A percentile compares a stretch with the other conserved stretches of the same genome.
Conservation (phyloP, 2,329 filamentous ascomycete species). For the Ophiostoma perfectum region DNA sequence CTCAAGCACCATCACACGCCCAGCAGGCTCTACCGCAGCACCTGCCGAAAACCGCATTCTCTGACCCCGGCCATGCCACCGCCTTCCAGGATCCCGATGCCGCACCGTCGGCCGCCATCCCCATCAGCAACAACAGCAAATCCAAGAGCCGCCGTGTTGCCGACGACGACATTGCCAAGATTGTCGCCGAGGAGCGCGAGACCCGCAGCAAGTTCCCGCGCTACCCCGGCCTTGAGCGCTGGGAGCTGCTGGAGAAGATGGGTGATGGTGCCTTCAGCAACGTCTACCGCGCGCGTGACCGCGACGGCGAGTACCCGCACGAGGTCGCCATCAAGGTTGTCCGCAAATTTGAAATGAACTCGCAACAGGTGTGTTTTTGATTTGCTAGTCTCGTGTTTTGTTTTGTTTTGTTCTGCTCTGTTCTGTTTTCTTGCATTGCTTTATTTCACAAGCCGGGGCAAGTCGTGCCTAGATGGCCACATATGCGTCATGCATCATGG, state of each 20-base stretch:
- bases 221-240: conserved; percentile 81
- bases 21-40: conserved; percentile 36
- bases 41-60: conserved; percentile 30
- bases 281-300: conserved; percentile 83
- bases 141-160: conserved; percentile 41
- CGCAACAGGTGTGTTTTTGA: conserved; percentile 77
- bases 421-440: background rate
- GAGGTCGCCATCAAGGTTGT: conserved; percentile 98
- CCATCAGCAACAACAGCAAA: conserved; percentile 33
- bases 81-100: conserved; percentile 9
- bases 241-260: conserved; percentile 91
- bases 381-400: conserved; percentile 11
- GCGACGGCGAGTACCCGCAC: conserved; percentile 56
- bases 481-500: background rate
- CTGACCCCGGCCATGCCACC: conserved; percentile 13
- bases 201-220: conserved; percentile 77
- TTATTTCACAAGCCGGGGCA: background rate
- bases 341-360: conserved; percentile 98
- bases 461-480: conserved; percentile 17
- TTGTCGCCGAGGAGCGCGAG: conserved; percentile 88
- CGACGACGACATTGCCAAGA: conserved; percentile 70
- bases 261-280: conserved; percentile 98
- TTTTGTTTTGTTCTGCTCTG: conserved; percentile 10
- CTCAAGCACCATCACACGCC: background rate
- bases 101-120: conserved; percentile 26